Base-by-base conservation (phyloP, 805 yeast genomes). In the Yarrowia sp. region DNA sequence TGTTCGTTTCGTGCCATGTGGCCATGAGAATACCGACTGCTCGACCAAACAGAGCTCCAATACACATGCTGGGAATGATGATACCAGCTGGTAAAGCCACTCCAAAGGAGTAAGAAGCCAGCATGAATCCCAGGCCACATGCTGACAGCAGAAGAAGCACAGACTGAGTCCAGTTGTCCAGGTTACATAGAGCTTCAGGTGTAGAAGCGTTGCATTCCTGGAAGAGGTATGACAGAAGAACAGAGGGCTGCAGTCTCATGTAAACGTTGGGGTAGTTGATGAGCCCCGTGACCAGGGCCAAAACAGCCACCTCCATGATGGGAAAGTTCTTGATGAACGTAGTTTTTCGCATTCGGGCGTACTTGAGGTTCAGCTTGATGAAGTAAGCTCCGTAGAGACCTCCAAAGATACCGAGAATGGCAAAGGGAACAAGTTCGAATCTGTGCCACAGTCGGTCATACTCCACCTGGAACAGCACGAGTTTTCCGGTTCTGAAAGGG, bases 371-470 rank as follows among this genome's bases (percentile, higher is more conserved):
- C 12, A 86, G 71, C 46, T 73, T 78, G 65, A 82, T 85, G 74
- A 86, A 85, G 10, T 78, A 70, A 20, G 83, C 80, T 5, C 96
- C 95, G 73, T 84, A 83, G 9, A 84, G 64, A 0, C 95, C 97
- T 52, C 96, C 94, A 9, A 85, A 63, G 0, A 85, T 76, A 0
- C 97, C 97, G 19, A 91, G 77, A 1, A 86, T 42, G n/a, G 88
- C 78, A 73, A 91, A 92, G 0, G 96, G 95, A 8, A 89, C 70
- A 2, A 88, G 76, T 73, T 91, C 97, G 74, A 89, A 75, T 58
- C 83, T 79, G 20, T 90, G 81, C 95, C 96, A 92, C 68, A 85
- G 82, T 71, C 89, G 83, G 73, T 88, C 88, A 64, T 88, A 86
- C 64, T 84, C 84, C 70, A 87, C 90, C n/a, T 85, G 86, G 71